Evolutionary conservation across 208 protist genomes (phyloP).

Genomic region (Acanthamoeba lenticulata): DNA sequence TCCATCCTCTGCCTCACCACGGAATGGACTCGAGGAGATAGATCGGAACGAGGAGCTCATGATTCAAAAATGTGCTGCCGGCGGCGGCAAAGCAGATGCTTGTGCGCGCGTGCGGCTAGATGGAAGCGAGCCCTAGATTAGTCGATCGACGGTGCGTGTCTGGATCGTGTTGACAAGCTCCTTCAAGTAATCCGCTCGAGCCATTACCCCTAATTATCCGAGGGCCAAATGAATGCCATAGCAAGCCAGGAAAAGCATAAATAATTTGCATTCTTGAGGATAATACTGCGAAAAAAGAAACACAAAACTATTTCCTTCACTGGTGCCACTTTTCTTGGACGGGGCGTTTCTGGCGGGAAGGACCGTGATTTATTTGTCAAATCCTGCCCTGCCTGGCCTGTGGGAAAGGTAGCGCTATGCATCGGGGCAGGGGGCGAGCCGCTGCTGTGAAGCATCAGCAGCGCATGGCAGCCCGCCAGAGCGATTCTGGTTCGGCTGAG

Average conservation of each 20-base stretch:
- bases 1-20: not conserved
- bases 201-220: too few relatives aligned
- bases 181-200: not conserved
- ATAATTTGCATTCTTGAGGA: not conserved
- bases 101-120: too few relatives aligned
- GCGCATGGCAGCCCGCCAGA: not conserved
- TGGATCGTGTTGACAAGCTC: not conserved
- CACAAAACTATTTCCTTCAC: not conserved
- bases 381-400: too few relatives aligned
- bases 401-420: too few relatives aligned
- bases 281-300: not conserved
- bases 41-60: conserved; percentile 22
- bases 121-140: too few relatives aligned
- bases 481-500: not conserved
- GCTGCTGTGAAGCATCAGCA: not conserved
- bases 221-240: too few relatives aligned
- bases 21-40: not conserved
- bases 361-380: too few relatives aligned
- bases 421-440: not conserved
- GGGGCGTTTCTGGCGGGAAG: too few relatives aligned
- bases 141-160: too few relatives aligned
- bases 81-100: too few relatives aligned
- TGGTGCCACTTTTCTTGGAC: too few relatives aligned
- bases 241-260: too few relatives aligned
- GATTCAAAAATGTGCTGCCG: not conserved